Percentiles rank a stretch among this genome's conserved stretches.
Evolutionary conservation across 2,329 filamentous ascomycete species (phyloP).

Genomic region (Ophiostoma novo-ulmi): DNA sequence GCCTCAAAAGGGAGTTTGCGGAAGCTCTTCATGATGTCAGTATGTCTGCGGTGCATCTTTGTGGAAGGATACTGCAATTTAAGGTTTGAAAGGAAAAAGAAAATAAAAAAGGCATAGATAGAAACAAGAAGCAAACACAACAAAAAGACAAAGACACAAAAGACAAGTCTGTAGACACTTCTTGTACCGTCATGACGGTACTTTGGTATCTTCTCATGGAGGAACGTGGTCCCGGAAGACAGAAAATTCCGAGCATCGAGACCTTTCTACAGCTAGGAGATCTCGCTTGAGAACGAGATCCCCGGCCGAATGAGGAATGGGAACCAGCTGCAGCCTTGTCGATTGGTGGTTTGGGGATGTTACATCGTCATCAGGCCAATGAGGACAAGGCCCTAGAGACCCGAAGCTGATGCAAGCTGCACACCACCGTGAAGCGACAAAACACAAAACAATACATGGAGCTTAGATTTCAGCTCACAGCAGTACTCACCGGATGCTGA

Average conservation of each 20-base stretch:
- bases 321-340: neutral
- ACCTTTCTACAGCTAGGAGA: neutral
- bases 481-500: conserved; percentile 6
- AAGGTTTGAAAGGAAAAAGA: neutral
- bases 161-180: neutral
- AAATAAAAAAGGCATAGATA: neutral
- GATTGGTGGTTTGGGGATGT: neutral
- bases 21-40: conserved; percentile 20
- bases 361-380: neutral
- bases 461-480: neutral
- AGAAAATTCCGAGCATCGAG: neutral
- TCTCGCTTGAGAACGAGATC: neutral
- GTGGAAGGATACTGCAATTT: neutral
- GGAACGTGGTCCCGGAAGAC: neutral
- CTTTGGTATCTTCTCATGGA: neutral
- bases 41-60: neutral
- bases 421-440: conserved; percentile 2
- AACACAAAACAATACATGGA: neutral
- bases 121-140: neutral
- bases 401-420: neutral
- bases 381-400: neutral
- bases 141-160: neutral
- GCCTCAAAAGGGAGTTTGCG: conserved; percentile 14
- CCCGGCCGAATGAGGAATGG: neutral
- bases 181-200: neutral